Base-by-base conservation (phyloP, 805 yeast species). In the Kazachstania africana region DNA sequence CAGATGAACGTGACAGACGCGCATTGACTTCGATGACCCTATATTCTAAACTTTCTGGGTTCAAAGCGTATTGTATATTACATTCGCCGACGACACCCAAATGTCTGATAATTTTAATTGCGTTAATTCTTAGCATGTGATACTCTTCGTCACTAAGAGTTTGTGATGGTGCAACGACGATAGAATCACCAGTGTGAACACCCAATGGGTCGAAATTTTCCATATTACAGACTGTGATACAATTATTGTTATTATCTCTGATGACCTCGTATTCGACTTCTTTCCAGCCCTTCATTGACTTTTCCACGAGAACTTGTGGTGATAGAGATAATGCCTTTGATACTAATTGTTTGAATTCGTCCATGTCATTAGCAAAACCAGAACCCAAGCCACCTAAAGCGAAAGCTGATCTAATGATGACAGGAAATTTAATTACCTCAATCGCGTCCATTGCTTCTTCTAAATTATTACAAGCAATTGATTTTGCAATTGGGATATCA, bases 61-160 rank as follows among this genome's bases (percentile, higher is more conserved):
- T 94, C 45, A 88, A 70, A 33, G 96, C 94, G 55, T 88, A 88
- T 62, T 88, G 98, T 40, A 88, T 94, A 59, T 88, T 88, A 73
- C 98, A 88, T 65, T 88, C 98, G 61, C 98, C 98, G 47, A 88
- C 95, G 43, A 88, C 98, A 57, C 98, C 98, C 54, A 88, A 69
- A 55, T 88, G 98, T 61, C 97, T 83, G 50, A 88, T 88, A 52
- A 88, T 84, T 63, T 91, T 91, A 59, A 91, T 84, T 35, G 98
- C 98, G 35, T 98, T 94, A 29, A 93, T 69, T 66, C 98, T 78
- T 50, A 88, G 75, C 98, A 88, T 91, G 64, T 88, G 94, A 63
- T 83, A 88, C 56, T 88, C 98, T 58, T 87, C 94, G 60, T 88
- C 98, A 24, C 95, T 80, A 49, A 88, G 66, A 25, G 98, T 88